These are phyloP conservation scores for Tricholoma saponaceum DNA, from an alignment of 768 basidiomycete genomes.

Conservation along the genomic window DNA sequence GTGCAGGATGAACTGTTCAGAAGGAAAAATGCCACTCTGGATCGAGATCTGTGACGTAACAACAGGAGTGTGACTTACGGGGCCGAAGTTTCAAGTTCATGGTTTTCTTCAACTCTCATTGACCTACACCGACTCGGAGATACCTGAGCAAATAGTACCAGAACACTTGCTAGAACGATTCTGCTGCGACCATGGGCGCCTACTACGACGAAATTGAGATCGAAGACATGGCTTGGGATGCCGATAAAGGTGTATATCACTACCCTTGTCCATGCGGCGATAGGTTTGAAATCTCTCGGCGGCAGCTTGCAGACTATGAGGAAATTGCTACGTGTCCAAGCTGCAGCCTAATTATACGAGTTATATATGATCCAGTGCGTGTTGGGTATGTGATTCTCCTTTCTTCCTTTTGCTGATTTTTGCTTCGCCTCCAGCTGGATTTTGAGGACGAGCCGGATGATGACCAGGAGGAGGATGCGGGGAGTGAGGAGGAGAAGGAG, in stretches of 20 bases:
- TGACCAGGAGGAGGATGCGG: conserved; percentile 44
- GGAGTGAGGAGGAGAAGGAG: conserved; percentile 34
- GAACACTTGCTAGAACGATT: no score
- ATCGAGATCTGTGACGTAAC: no score
- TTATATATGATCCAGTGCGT: conserved; percentile 92
- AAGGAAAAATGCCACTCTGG: no score
- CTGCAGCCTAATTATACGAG: conserved; percentile 88
- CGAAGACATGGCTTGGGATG: conserved; percentile 94
- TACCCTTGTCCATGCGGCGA: conserved; percentile 98
- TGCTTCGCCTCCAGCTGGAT: conserved; percentile 54
- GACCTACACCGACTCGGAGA: no score
- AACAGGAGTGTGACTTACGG: no score
- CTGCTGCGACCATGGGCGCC: conserved; percentile 52
- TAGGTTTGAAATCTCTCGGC: conserved; percentile 90
- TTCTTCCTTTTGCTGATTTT: conserved; percentile 1
- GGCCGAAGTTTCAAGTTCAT: no score
- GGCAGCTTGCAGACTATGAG: conserved; percentile 83
- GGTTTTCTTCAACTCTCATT: no score
- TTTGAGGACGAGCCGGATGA: conserved; percentile 72
- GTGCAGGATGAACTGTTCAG: no score
- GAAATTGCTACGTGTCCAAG: conserved; percentile 96
- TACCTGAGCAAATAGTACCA: no score
- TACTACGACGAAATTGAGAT: conserved; percentile 98
- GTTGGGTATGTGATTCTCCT: conserved; percentile 5
- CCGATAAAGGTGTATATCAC: conserved; percentile 78